Percentiles rank a stretch among this genome's conserved stretches.
These are phyloP conservation scores for Wakefieldia striispora DNA, from an alignment of 768 basidiomycete species.

Conservation along the genomic window DNA sequence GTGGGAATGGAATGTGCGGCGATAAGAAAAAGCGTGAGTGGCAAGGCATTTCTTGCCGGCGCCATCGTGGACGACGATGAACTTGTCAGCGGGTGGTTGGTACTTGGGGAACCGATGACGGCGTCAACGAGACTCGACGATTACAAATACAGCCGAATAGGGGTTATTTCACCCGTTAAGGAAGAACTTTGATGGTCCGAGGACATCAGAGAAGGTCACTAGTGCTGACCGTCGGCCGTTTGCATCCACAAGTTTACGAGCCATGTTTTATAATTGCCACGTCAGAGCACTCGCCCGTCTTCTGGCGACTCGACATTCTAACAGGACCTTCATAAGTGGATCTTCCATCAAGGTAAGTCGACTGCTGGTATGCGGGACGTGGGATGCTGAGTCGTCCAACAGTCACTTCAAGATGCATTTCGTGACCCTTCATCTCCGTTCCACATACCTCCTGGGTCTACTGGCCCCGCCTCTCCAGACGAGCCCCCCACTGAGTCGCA, in stretches of 20 bases:
- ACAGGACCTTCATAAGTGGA: slow-evolving; percentile 18
- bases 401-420: slow-evolving; percentile 65
- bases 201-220: too few relatives aligned
- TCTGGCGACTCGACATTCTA: not conserved
- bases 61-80: not conserved
- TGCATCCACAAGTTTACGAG: too few relatives aligned
- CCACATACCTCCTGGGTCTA: slow-evolving; percentile 55
- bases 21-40: slow-evolving; percentile 10
- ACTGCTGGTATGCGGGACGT: not conserved
- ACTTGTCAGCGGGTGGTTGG: too few relatives aligned
- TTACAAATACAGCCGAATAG: not conserved
- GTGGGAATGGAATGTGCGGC: slow-evolving; percentile 4
- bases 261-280: slow-evolving; percentile 9
- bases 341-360: slow-evolving; percentile 28
- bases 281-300: slow-evolving; percentile 1
- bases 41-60: not conserved
- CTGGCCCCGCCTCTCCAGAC: slow-evolving; percentile 60
- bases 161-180: not conserved
- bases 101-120: not conserved
- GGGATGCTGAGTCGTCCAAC: not conserved
- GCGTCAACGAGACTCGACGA: not conserved
- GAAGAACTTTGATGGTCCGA: too few relatives aligned
- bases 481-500: slow-evolving; percentile 25
- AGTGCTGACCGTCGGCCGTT: not conserved
- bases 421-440: slow-evolving; percentile 65